Evolutionary conservation across 805 yeast species (phyloP), one percentile per base, ranked within the genome.

Genomic region (Ogataea neopini): DNA sequence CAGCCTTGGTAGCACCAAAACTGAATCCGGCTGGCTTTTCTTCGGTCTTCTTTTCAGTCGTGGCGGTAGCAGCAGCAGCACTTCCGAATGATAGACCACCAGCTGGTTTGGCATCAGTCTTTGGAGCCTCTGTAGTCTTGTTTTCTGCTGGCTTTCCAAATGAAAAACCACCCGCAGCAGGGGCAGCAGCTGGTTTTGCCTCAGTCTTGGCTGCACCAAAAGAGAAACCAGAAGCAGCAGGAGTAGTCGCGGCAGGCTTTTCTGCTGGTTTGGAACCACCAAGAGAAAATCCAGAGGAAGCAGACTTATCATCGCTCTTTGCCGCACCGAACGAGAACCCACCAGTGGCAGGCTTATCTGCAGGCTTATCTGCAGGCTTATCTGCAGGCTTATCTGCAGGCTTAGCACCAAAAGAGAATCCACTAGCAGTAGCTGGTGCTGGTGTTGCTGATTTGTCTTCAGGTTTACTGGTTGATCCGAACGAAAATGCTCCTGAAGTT

Each of bases 241-340:
- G n/a, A n/a, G n/a, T n/a, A n/a, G n/a, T n/a, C n/a, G n/a, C n/a
- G n/a, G n/a, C n/a, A n/a, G n/a, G n/a, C 3, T 29, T 29, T 11
- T 40, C 43, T n/a, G n/a, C n/a, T 13, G 37, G n/a, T 8, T 8
- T 22, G 7, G 40, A 7, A 4, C 23, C 37, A 18, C 37, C 37
- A 34, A 34, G 18, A n/a, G 37, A 15, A 3, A 34, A 18, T 23
- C 43, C 34, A 26, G 43, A 25, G 14, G 48, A n/a, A 3, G 49
- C 45, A 14, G 54, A 45, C 19, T 46, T 51, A 11, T 34, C 43
- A 11, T n/a, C n/a, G n/a, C n/a, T n/a, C n/a, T n/a, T n/a, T n/a
- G n/a, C n/a, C n/a, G 51, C 37, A 38, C 56, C 56, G 41, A 51
- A 50, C 9, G 52, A 51, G 25, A 55, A 47, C 4, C 45, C 54